A percentile compares a stretch with the other conserved stretches of the same genome.
Evolutionary conservation across 2,329 filamentous ascomycete species (phyloP).

Genomic region (Xylaria sp.): DNA sequence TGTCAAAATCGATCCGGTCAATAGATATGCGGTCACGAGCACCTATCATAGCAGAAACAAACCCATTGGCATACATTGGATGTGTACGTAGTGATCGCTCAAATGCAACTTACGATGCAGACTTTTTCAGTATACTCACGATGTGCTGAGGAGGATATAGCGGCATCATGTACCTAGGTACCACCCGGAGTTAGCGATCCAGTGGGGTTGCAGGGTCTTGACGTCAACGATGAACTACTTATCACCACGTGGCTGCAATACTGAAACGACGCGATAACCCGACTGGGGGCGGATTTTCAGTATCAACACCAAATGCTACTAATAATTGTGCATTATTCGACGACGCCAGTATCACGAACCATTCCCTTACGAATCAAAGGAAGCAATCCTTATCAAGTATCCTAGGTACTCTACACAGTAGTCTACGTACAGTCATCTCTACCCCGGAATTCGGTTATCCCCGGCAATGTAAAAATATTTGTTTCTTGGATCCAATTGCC

Average conservation of each 20-base stretch:
- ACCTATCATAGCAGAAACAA: neutral
- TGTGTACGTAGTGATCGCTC: neutral
- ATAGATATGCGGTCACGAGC: neutral
- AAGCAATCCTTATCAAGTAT: neutral
- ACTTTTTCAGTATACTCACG: neutral
- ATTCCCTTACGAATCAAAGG: neutral
- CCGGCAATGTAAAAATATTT: neutral
- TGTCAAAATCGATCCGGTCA: neutral
- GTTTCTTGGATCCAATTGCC: neutral
- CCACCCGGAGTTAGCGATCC: neutral
- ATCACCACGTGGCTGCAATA: conserved; percentile 46
- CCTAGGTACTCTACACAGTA: neutral
- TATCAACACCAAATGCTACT: neutral
- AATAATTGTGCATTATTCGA: conserved; percentile 5
- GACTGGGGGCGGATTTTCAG: conserved; percentile 41
- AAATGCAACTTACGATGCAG: neutral
- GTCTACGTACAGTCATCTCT: too few relatives aligned
- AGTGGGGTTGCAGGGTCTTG: conserved; percentile 22
- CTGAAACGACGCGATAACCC: conserved; percentile 44
- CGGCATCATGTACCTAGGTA: neutral
- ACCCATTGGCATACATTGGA: neutral
- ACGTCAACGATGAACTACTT: conserved; percentile 42
- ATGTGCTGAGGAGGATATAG: neutral
- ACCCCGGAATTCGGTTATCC: conserved; percentile 14
- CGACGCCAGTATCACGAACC: neutral